Conservation (phyloP, 139 green algal species). For the Chlamydomonas incerta region DNA sequence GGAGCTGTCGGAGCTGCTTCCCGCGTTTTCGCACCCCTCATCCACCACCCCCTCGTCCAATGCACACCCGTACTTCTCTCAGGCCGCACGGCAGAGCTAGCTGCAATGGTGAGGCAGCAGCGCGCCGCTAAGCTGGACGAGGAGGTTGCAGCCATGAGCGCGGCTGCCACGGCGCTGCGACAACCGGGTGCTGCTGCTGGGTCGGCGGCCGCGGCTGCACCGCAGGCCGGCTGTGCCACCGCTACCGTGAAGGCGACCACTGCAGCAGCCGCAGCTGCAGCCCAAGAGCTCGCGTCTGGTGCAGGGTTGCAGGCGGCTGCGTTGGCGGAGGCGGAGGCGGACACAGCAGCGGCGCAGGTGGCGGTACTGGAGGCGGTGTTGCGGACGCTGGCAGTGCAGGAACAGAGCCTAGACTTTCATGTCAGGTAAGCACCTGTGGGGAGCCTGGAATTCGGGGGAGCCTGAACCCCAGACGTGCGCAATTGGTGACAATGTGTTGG, state of each 20-base stretch:
- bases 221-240: background rate
- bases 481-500: too few species aligned
- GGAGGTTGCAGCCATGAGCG: background rate
- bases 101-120: background rate
- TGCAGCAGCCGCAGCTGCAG: too few species aligned
- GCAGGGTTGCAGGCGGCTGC: too few species aligned
- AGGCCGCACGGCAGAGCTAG: background rate
- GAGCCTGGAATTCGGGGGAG: too few species aligned
- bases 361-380: background rate
- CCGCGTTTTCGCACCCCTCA: background rate
- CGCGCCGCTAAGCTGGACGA: slow-evolving; percentile 14
- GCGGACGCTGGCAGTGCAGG: background rate
- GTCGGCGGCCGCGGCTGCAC: too few species aligned
- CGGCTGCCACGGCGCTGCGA: background rate
- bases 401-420: slow-evolving; percentile 36
- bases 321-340: too few species aligned
- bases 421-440: background rate
- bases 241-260: too few species aligned
- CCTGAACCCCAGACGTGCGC: too few species aligned
- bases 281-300: too few species aligned
- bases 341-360: too few species aligned
- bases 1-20: background rate
- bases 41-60: background rate
- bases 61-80: background rate
- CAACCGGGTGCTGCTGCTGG: too few species aligned